Evolutionary conservation across 495 filamentous ascomycete species (phyloP).

Genomic region (Neurospora discreta): DNA sequence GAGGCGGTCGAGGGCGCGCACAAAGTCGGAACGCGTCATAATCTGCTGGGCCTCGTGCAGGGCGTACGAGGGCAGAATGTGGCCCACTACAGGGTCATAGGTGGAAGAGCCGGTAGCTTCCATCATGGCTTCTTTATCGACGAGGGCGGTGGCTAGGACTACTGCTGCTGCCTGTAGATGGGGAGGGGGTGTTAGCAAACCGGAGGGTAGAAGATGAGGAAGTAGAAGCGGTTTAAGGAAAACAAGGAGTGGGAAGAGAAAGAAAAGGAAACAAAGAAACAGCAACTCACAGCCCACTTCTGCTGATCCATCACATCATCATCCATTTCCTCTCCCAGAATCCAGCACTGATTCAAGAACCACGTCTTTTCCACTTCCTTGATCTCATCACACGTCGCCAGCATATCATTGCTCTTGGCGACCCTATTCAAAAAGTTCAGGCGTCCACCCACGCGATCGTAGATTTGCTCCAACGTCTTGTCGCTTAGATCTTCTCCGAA

Average conservation of each 20-base stretch:
- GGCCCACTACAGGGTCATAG: constrained; percentile 54
- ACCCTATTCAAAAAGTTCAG: constrained; percentile 78
- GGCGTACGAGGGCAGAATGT: constrained; percentile 70
- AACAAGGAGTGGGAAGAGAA: too few species aligned
- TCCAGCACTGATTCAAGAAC: constrained; percentile 93
- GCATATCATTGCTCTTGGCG: constrained; percentile 68
- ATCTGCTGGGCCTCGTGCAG: constrained; percentile 75
- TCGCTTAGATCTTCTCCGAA: constrained; percentile 44
- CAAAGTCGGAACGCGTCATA: constrained; percentile 95
- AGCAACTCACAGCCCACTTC: constrained; percentile 68
- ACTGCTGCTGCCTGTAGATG: constrained; percentile 65
- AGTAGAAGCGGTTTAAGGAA: too few species aligned
- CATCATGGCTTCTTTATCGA: constrained; percentile 65
- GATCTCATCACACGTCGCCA: constrained; percentile 67
- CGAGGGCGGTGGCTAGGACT: constrained; percentile 82
- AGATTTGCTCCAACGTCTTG: constrained; percentile 60
- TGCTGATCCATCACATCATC: constrained; percentile 99
- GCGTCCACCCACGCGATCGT: constrained; percentile 74
- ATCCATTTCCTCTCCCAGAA: constrained; percentile 86
- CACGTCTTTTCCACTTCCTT: constrained; percentile 77
- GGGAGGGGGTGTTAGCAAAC: background rate
- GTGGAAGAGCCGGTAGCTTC: constrained; percentile 23
- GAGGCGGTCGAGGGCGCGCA: constrained; percentile 80
- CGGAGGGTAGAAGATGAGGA: background rate
- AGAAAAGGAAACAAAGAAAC: background rate